Evolutionary conservation across 2,329 filamentous ascomycete species (phyloP), one percentile per base, ranked within the genome.

Genomic region (Aspergillus latus): DNA sequence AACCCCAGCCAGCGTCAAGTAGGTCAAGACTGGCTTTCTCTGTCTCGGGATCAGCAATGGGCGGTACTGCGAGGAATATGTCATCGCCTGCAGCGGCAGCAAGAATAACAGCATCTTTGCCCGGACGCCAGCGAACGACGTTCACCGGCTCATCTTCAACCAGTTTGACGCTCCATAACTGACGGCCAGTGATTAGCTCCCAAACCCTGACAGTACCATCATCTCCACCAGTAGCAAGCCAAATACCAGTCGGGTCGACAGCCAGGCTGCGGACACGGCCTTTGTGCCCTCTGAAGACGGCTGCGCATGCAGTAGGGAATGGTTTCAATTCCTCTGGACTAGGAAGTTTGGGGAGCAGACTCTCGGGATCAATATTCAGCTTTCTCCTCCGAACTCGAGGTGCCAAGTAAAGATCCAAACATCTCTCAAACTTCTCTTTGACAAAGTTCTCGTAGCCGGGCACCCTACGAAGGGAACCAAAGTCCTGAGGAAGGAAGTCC

Each of bases 341-440:
- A 6, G 95, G 94, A 6, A 99, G 81, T 72, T 97, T 97, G 10
- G 94, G 93, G 36, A 99, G 82, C 49, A 99, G 80, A 37, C 91
- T 96, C 73, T 89, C 89, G 2, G 94, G 94, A 67, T 99, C 94
- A 68, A 99, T 97, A 76, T 97, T 96, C 68, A 99, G 85, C 74
- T 92, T 89, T 78, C 92, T 97, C 73, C 95, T 89, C 58, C 93
- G 86, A 55, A 99, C 86, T 68, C 94, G 84, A 46, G 95, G 94
- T 13, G 95, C 94, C 58, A 99, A 83, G 73, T 99, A 99, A 15
- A 99, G 82, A 75, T 99, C 95, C 64, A 99, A 79, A 72, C 92
- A 97, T 62, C 95, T 84, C 74, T 99, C 92, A 66, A 99, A 99
- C 64, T 92, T 88, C 75, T 99, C 94, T 74, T 97, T 96, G 71